These are phyloP conservation scores for Medicago ruthenica DNA, from an alignment of 306 rosid species.

Conservation along the genomic window DNA sequence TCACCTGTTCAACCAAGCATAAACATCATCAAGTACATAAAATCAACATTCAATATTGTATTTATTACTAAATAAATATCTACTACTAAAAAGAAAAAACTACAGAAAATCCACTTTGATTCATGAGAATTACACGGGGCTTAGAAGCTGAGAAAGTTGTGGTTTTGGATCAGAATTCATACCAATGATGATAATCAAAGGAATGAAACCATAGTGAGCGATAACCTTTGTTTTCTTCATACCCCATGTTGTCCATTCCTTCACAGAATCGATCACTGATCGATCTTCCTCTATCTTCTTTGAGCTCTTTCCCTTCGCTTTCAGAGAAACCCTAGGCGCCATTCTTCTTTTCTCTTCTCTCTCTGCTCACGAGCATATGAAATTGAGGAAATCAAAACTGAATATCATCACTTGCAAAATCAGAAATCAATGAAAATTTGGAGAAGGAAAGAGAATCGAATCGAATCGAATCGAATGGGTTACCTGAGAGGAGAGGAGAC, in stretches of 20 bases:
- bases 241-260: conserved; percentile 88
- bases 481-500: no score
- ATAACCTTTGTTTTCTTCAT: conserved; percentile 80
- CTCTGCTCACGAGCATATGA: no score
- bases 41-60: neutral
- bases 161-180: conserved; percentile 98
- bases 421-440: no score
- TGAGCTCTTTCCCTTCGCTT: conserved; percentile 69
- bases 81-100: neutral
- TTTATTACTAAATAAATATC: no score
- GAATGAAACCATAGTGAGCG: conserved; percentile 94
- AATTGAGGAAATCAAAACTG: no score
- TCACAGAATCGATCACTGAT: conserved; percentile 50
- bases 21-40: neutral
- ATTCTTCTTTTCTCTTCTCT: conserved; percentile 34
- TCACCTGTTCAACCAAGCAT: neutral
- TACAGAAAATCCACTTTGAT: conserved; percentile 1
- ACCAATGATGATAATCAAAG: conserved; percentile 83
- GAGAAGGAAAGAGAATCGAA: no score
- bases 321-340: conserved; percentile 83
- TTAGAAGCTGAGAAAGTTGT: conserved; percentile 82
- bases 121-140: conserved; percentile 95
- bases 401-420: no score
- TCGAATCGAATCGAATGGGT: no score
- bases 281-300: conserved; percentile 65